phyloP scores from a whole-genome alignment of 345 rosid species.

The Pugionium cornutum region DNA sequence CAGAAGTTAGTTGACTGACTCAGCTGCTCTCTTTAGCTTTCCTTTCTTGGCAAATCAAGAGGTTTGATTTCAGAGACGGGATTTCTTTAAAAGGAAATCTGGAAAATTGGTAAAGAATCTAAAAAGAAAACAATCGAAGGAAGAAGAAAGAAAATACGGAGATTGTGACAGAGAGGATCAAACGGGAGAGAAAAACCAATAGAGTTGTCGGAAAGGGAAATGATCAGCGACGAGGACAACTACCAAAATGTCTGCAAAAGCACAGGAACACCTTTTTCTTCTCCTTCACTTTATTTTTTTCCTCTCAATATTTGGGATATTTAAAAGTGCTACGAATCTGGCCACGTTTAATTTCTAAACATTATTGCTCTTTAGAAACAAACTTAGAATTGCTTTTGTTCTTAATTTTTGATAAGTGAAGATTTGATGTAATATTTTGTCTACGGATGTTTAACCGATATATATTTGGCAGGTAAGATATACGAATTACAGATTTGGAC shows the following conservation, averaged over 20 bases:
- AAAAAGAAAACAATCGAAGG: conserved; percentile 9
- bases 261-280: conserved; percentile 48
- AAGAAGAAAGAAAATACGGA: conserved; percentile 4
- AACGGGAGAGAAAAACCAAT: conserved; percentile 40
- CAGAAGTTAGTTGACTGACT: conserved; percentile 3
- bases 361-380: too few relatives aligned
- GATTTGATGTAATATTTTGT: too few relatives aligned
- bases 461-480: too few relatives aligned
- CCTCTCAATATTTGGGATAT: conserved; percentile 12
- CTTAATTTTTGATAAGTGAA: too few relatives aligned
- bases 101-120: conserved; percentile 25
- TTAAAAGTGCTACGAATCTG: neutral
- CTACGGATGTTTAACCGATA: too few relatives aligned
- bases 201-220: conserved; percentile 61
- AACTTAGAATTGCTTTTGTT: too few relatives aligned
- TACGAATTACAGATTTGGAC: too few relatives aligned
- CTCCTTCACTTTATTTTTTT: conserved; percentile 13
- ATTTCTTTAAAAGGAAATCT: conserved; percentile 18
- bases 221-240: conserved; percentile 65
- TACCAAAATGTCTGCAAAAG: conserved; percentile 47
- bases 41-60: conserved; percentile 18
- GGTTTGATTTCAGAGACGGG: conserved; percentile 6
- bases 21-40: conserved; percentile 2
- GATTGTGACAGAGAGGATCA: conserved; percentile 29
- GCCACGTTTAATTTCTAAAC: too few relatives aligned